Base-by-base conservation (phyloP, 2,329 filamentous ascomycete species). In the Furcasterigmium sp. region DNA sequence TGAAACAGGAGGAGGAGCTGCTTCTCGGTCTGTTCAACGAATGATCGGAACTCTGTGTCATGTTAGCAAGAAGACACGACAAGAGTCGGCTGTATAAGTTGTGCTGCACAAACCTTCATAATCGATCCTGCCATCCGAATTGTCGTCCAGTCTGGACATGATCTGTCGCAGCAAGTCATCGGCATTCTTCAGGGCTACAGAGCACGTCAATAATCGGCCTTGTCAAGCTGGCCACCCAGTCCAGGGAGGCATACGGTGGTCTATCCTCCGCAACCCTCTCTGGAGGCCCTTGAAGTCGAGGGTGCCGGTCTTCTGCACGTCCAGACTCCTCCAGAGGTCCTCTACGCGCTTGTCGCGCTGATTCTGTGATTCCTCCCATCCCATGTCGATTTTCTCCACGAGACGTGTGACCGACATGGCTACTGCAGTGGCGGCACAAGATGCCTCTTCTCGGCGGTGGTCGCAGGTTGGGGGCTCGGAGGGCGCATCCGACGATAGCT, bases 91-190 rank as follows among this genome's bases (percentile, higher is more conserved):
- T 23, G 35, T 39, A 51, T 49, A 37, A 43, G 26, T 45, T 32
- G 35, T 9, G 23, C 17, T 45, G 20, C 47, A 57, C 76, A 60
- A 74, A 93, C 89, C 89, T 68, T 90, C 79, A 62, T 88, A 96
- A 65, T 94, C 85, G 55, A 98, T 97, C 57, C 82, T 84, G 51
- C 91, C 89, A 63, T 97, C 90, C 20, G 82, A 80, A 59, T 91
- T 90, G 45, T 82, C 85, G 60, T 98, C 93, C 50, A 96, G 90
- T 48, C 84, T 78, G 51, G 77, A 75, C 60, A 96, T 77, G 45
- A 97, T 86, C 57, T 86, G 83, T 58, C 80, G 78, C 49, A 98
- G 76, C 72, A 97, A 81, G 29, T 79, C 73, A 63, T 95, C 87
- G 60, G 93, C 93, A 74, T 96, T 93, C 72, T 96, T 95, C 58